Base-by-base conservation (phyloP, 768 basidiomycete species). In the Coprinopsis cinerea region DNA sequence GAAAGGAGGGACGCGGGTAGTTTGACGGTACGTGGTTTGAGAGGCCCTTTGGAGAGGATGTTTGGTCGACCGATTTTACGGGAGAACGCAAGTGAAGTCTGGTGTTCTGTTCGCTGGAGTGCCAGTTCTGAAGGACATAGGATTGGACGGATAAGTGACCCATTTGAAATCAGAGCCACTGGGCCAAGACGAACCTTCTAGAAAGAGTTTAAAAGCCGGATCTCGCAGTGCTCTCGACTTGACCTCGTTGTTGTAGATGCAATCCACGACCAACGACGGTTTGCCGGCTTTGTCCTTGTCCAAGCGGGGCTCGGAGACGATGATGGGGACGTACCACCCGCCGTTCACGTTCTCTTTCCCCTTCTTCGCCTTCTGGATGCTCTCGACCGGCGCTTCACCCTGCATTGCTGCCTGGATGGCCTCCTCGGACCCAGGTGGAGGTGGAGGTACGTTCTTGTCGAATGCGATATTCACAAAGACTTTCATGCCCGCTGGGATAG, bases 251-350 rank as follows among this genome's bases (percentile, higher is more conserved):
- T 85, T 76, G 63, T 79, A 82, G 1, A 90, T 69, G 54, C 82
- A 83, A 63, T 91, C 89, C 55, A 91, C 83, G 4, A 90, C 83
- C 30, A 86, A 59, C 3, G 81, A 76, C 0, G 77, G 69, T 26
- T 83, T 83, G 3, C 88, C 88, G 55, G 82, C 88, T 80, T 87
- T 89, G 67, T 91, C 88, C 32, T 58, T 71, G 55, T 83, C 86
- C 40, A 69, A 61, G 15, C 81, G 71, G 1, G 74, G 76, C 40
- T 83, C 78, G 1, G 85, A 88, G 2, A 87, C 77, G 13, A 89
- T 65, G 27, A 86, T 76, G 10, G 86, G 87, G n/a, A 90, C 75
- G 55, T 77, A 80, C 75, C 77, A 87, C 13, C 62, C 74, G 25
- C 5, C 69, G 67, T 26, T 67, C 57, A 43, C 68, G 68, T 17